Conservation (phyloP, 1,284 basidiomycete genomes). For the Phylloporus sp. region DNA sequence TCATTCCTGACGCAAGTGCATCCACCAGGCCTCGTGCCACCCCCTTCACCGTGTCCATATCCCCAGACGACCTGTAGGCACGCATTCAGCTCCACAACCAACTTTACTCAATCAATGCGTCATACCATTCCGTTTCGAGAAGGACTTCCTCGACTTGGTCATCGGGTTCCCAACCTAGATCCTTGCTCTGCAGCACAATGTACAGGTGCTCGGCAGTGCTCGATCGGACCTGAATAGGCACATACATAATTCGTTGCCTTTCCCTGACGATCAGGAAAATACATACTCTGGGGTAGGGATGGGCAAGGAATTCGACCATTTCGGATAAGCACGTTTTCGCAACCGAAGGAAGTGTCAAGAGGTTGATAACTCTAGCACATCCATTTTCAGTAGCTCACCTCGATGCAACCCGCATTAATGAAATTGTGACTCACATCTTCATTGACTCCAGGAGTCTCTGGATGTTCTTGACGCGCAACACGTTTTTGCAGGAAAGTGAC, state of each 20-base stretch:
- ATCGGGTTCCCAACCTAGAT: conserved; percentile 65
- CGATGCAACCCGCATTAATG: conserved; percentile 19
- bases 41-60: conserved; percentile 38
- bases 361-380: conserved; percentile 58
- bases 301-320: conserved; percentile 67
- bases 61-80: conserved; percentile 47
- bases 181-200: conserved; percentile 68
- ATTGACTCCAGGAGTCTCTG: conserved; percentile 78
- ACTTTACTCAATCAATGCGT: conserved; percentile 9
- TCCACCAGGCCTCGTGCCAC: conserved; percentile 39
- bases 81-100: conserved; percentile 37
- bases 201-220: conserved; percentile 85
- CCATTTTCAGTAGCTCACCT: conserved; percentile 17
- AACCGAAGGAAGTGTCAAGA: conserved; percentile 57
- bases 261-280: conserved; percentile 15
- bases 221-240: conserved; percentile 63
- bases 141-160: conserved; percentile 73
- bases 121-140: conserved; percentile 82
- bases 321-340: conserved; percentile 47
- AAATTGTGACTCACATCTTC: conserved; percentile 67
- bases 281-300: conserved; percentile 79
- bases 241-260: conserved; percentile 5
- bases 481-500: conserved; percentile 59
- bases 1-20: conserved; percentile 34
- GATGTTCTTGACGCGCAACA: conserved; percentile 73